Conservation (phyloP, 257 asterid species). For the Nyctanthes arbortristis region DNA sequence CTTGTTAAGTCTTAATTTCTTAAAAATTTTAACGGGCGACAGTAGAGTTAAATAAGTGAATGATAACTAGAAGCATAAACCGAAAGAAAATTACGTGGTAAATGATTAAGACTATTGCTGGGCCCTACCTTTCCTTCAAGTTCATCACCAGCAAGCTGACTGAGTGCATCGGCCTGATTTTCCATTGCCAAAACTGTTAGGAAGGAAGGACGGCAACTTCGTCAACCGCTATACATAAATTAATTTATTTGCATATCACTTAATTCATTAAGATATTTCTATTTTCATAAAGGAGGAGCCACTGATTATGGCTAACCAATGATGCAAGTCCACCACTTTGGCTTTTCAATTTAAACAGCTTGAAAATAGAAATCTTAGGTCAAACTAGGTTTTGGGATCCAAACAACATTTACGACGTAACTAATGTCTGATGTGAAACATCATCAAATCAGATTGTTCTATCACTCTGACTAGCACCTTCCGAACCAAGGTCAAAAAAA, state of each 20-base stretch:
- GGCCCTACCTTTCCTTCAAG: slow-evolving; percentile 99
- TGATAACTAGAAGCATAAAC: neutral
- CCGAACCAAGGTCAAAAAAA: neutral
- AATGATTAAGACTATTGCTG: slow-evolving; percentile 2
- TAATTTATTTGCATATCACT: neutral
- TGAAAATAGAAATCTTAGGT: neutral
- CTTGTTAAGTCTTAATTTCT: neutral
- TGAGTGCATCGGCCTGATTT: slow-evolving; percentile 89
- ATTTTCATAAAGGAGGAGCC: neutral
- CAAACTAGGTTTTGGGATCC: neutral
- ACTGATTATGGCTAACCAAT: neutral
- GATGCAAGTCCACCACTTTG: too few relatives aligned
- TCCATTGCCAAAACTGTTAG: slow-evolving; percentile 85
- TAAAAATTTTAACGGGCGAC: neutral
- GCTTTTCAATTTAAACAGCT: too few relatives aligned
- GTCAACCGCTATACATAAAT: slow-evolving; percentile 20
- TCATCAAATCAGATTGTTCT: neutral
- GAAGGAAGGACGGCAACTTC: slow-evolving; percentile 4
- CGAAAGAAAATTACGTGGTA: neutral
- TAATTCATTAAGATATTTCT: neutral
- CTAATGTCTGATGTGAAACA: neutral
- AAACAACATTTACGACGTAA: neutral
- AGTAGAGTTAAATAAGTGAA: neutral
- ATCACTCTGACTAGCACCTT: neutral
- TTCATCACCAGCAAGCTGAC: slow-evolving; percentile 78